These are phyloP conservation scores for Sanghuangporus baumii DNA, from an alignment of 1,284 basidiomycete genomes.

Conservation along the genomic window DNA sequence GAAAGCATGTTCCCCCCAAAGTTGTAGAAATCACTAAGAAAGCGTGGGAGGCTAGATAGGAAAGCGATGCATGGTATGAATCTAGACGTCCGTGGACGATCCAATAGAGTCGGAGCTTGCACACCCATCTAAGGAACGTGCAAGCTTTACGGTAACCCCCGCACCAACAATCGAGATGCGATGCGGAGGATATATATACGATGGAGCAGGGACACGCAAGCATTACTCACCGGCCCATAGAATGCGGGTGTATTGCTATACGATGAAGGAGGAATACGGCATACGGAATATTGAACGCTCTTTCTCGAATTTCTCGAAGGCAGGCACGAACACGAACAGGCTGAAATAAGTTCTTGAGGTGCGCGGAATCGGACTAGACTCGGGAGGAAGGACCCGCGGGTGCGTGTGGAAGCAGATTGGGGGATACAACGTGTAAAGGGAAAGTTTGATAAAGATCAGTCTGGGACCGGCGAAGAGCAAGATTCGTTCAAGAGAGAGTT, in stretches of 20 bases:
- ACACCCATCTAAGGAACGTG: background rate
- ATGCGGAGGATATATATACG: background rate
- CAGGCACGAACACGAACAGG: background rate
- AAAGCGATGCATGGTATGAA: background rate
- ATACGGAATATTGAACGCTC: background rate
- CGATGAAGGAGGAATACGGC: background rate
- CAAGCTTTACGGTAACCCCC: background rate
- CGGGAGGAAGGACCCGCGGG: background rate
- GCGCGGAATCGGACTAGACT: background rate
- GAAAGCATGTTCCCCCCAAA: too few species aligned
- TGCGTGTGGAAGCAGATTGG: background rate
- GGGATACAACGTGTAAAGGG: background rate
- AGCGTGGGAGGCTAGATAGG: background rate
- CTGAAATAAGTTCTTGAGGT: background rate
- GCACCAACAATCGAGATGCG: background rate
- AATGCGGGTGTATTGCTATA: background rate
- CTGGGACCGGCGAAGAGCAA: background rate
- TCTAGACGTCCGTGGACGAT: background rate
- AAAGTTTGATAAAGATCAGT: slow-evolving; percentile 10
- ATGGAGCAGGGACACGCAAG: background rate
- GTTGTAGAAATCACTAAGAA: background rate
- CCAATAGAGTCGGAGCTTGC: background rate
- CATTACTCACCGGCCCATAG: background rate
- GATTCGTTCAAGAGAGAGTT: background rate
- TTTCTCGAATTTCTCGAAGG: background rate